Evolutionary conservation across 441 rosid species (phyloP), one percentile per base, ranked within the genome.

Genomic region (Pelargonium citronellum): DNA sequence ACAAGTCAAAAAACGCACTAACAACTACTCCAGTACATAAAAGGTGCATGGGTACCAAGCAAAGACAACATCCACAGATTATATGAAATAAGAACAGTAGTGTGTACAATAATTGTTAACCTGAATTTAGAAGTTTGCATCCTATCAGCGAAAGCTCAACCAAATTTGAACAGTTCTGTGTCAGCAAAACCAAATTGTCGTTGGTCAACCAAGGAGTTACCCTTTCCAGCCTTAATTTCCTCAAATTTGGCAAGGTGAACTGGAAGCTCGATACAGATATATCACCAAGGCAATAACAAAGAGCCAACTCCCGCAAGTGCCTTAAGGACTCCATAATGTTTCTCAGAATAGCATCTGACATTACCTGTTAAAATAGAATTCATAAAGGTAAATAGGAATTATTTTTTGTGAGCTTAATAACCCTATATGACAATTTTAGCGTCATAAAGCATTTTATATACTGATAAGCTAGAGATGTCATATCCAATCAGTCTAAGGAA

Each of bases 151-250:
- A 77, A 75, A 89, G 83, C 73, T 89, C 96, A 22, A 78, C 79
- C 83, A 91, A 72, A 53, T 80, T 84, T 7, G 74, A 74, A 81
- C 69, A 86, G 75, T 74, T 85, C 62, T 77, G 86, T 53, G 89
- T 81, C 68, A 91, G 88, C 74, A 83, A 75, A 67, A 78, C 66
- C 81, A 91, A 83, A 73, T 90, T 84, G 66, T 82, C 73, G 65
- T 83, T 80, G 75, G 86, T 84, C 94, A 91, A 81, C 92, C 89
- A 85, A 68, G 88, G 89, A 62, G 92, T 74, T 72, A 89, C 94
- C 69, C 96, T 82, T 78, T 85, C 80, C 71, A 91, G 94, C 85
- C 69, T 86, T 75, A 89, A 76, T 77, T 77, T 89, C 73, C 79
- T 77, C 67, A 91, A 76, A 70, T 80, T 80, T 49, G 86, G 85